Conservation (phyloP, 192 early-diverging fungal genomes). For the Phycomyces blakesleeanus region DNA sequence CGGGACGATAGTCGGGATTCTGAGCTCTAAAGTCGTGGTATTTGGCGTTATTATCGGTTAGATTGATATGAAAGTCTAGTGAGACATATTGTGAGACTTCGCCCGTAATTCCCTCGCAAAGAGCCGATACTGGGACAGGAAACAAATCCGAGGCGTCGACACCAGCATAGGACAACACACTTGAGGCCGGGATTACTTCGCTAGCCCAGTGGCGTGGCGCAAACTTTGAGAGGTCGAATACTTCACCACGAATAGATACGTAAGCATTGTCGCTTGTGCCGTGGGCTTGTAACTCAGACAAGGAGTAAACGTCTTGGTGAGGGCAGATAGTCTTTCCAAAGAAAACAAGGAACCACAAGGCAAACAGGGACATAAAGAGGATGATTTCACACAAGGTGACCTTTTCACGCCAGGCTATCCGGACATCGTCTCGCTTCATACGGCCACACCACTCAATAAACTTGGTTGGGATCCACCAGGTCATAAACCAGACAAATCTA, state of each 20-base stretch:
- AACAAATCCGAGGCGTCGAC: slow-evolving; percentile 61
- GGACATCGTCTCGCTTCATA: slow-evolving; percentile 76
- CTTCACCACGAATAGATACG: slow-evolving; percentile 72
- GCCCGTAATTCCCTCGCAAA: slow-evolving; percentile 40
- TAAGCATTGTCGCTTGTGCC: slow-evolving; percentile 50
- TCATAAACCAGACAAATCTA: slow-evolving; percentile 71
- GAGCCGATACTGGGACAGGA: slow-evolving; percentile 68
- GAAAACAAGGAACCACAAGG: slow-evolving; percentile 83
- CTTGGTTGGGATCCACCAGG: slow-evolving; percentile 80
- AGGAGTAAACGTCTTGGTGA: slow-evolving; percentile 67
- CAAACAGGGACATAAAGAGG: slow-evolving; percentile 66
- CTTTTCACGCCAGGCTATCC: slow-evolving; percentile 97
- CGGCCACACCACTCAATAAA: slow-evolving; percentile 67
- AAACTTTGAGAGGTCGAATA: slow-evolving; percentile 75
- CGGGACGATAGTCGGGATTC: slow-evolving; percentile 55
- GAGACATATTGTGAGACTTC: slow-evolving; percentile 42
- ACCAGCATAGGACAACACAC: slow-evolving; percentile 51
- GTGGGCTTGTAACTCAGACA: slow-evolving; percentile 45
- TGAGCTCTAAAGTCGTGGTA: slow-evolving; percentile 72
- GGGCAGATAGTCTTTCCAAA: slow-evolving; percentile 77
- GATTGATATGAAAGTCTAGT: slow-evolving; percentile 47
- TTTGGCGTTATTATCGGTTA: slow-evolving; percentile 47
- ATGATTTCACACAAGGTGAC: slow-evolving; percentile 87
- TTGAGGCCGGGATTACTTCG: slow-evolving; percentile 53
- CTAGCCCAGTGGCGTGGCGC: slow-evolving; percentile 50